phyloP scores from a whole-genome alignment of 805 yeast species.

The Zygosaccharomyces bisporus region DNA sequence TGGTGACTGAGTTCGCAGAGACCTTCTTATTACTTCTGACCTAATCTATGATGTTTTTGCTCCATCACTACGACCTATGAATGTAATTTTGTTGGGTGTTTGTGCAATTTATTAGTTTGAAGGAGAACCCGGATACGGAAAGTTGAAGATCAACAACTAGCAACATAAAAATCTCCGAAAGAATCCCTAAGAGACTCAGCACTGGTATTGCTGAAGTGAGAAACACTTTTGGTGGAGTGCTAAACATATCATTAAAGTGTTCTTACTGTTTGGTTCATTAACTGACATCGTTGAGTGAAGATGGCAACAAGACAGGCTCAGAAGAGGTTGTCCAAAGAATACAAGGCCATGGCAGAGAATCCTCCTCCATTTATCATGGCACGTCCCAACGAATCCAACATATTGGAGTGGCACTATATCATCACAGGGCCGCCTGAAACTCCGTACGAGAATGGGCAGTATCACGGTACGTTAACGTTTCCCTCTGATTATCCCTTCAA shows the following conservation, averaged over 20 bases:
- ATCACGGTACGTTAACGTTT: constrained; percentile 81
- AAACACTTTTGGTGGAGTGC: not conserved
- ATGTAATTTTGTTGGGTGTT: constrained; percentile 1
- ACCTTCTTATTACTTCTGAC: not conserved
- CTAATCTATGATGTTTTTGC: not conserved
- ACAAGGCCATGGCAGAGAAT: constrained; percentile 65
- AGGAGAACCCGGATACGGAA: constrained; percentile 5
- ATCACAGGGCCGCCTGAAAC: constrained; percentile 90
- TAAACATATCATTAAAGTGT: not conserved
- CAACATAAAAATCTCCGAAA: not conserved
- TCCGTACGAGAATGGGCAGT: constrained; percentile 82
- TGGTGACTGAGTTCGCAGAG: too few species aligned
- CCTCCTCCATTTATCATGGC: constrained; percentile 87
- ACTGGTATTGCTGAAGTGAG: not conserved
- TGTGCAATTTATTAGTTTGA: not conserved
- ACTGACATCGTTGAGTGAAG: not conserved
- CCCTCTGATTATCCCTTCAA: constrained; percentile 86
- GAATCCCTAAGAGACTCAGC: not conserved
- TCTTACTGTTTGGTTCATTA: not conserved
- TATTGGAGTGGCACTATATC: constrained; percentile 90
- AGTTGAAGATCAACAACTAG: constrained; percentile 4
- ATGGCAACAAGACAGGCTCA: constrained; percentile 47
- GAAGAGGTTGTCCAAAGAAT: constrained; percentile 67
- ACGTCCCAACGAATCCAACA: constrained; percentile 80
- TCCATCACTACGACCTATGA: not conserved